phyloP scores from a whole-genome alignment of 768 basidiomycete species.

The Termitomyces sp. region DNA sequence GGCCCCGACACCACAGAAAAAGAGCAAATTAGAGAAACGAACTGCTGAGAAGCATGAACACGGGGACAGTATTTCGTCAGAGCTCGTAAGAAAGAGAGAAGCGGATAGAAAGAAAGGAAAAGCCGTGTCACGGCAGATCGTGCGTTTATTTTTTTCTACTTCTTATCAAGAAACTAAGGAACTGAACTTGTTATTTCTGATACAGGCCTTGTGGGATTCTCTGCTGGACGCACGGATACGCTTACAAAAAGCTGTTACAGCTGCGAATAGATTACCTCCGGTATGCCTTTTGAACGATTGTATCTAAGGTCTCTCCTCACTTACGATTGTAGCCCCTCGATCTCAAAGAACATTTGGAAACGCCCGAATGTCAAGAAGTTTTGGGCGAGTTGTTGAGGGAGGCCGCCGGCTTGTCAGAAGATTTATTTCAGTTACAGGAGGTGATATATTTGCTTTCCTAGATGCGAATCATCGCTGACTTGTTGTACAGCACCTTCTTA shows the following conservation, averaged over 20 bases:
- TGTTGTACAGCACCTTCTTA: conserved; percentile 39
- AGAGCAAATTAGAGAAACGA: conserved; percentile 3
- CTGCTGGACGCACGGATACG: conserved; percentile 90
- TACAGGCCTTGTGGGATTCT: conserved; percentile 81
- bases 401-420: conserved; percentile 57
- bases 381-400: conserved; percentile 57
- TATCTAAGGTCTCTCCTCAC: background rate
- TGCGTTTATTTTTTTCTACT: conserved; percentile 31
- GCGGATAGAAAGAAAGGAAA: conserved; percentile 79
- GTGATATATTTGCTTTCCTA: conserved; percentile 30
- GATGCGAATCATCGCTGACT: background rate
- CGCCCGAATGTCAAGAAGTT: conserved; percentile 40
- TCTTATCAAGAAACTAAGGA: background rate
- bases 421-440: conserved; percentile 67
- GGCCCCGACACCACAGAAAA: background rate
- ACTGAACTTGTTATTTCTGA: conserved; percentile 5
- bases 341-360: conserved; percentile 33
- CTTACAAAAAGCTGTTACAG: conserved; percentile 73
- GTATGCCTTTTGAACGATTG: conserved; percentile 35
- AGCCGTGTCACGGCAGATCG: conserved; percentile 82
- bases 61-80: conserved; percentile 44
- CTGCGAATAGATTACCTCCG: conserved; percentile 63
- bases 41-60: conserved; percentile 15
- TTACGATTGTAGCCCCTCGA: conserved; percentile 27
- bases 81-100: conserved; percentile 57